These are phyloP conservation scores for Chlorella sp. DNA, from an alignment of 139 green algal species.

Conservation along the genomic window DNA sequence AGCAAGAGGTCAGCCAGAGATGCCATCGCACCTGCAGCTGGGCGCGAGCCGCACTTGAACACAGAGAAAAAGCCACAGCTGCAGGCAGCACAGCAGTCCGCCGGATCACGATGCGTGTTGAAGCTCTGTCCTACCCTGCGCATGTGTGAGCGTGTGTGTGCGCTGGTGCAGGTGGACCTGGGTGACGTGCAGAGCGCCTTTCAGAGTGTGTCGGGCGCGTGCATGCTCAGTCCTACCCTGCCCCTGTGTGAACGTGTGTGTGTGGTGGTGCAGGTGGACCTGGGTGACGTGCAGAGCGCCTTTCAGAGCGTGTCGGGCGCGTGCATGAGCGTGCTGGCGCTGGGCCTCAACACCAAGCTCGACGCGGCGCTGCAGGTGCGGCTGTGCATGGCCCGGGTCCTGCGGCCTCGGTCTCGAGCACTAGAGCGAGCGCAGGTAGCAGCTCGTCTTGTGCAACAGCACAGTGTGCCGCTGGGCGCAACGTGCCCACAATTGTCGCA, in stretches of 20 bases:
- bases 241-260: not conserved
- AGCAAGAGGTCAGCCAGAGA: too few species aligned
- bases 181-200: slow-evolving; percentile 77
- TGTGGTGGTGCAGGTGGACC: slow-evolving; percentile 52
- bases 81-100: too few species aligned
- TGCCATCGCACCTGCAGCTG: too few species aligned
- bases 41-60: too few species aligned
- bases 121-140: not conserved
- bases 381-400: too few species aligned
- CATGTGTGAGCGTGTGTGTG: not conserved
- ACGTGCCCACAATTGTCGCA: too few species aligned
- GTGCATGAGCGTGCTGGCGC: slow-evolving; percentile 76
- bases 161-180: slow-evolving; percentile 60
- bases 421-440: too few species aligned
- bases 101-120: too few species aligned
- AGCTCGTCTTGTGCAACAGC: too few species aligned
- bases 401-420: too few species aligned
- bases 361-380: slow-evolving; percentile 65
- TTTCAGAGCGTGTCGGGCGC: slow-evolving; percentile 69
- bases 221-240: not conserved
- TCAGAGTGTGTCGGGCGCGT: slow-evolving; percentile 54
- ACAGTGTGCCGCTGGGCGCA: too few species aligned
- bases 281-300: slow-evolving; percentile 69
- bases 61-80: too few species aligned
- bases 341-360: slow-evolving; percentile 83